A percentile compares a stretch with the other conserved stretches of the same genome.
Evolutionary conservation across 2,329 filamentous ascomycete genomes (phyloP).

Genomic region (Madurella fahalii): DNA sequence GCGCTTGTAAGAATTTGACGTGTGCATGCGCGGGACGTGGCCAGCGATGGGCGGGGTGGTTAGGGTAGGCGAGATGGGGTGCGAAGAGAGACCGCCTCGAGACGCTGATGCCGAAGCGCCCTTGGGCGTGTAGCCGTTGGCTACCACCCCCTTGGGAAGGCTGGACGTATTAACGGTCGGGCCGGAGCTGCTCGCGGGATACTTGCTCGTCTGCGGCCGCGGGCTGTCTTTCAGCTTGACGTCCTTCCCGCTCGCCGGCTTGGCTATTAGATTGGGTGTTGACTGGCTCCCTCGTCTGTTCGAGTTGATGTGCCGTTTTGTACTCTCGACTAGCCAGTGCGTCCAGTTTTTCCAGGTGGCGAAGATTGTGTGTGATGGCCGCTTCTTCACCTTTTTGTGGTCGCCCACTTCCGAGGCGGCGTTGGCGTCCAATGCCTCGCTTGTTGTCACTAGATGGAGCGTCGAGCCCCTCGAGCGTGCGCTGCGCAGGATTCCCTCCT

Average conservation of each 20-base stretch:
- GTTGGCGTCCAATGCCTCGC: slow-evolving; percentile 44
- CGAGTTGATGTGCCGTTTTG: slow-evolving; percentile 46
- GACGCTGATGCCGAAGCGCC: slow-evolving; percentile 20
- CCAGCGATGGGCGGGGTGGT: slow-evolving; percentile 24
- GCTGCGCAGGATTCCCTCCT: slow-evolving; percentile 67
- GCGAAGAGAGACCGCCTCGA: slow-evolving; percentile 16
- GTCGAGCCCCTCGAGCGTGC: slow-evolving; percentile 77
- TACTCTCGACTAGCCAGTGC: slow-evolving; percentile 59
- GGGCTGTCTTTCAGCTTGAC: slow-evolving; percentile 52
- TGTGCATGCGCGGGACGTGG: slow-evolving; percentile 30
- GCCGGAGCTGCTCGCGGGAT: slow-evolving; percentile 40
- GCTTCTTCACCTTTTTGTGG: slow-evolving; percentile 49
- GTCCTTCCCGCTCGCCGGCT: slow-evolving; percentile 40
- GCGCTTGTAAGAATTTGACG: slow-evolving; percentile 55
- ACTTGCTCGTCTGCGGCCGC: slow-evolving; percentile 58
- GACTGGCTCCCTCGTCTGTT: slow-evolving; percentile 53
- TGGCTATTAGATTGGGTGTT: slow-evolving; percentile 54
- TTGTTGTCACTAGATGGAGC: slow-evolving; percentile 74
- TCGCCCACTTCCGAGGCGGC: slow-evolving; percentile 26
- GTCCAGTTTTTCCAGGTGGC: slow-evolving; percentile 62
- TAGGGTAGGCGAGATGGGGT: slow-evolving; percentile 30
- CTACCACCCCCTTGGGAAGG: slow-evolving; percentile 48
- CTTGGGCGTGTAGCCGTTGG: slow-evolving; percentile 46
- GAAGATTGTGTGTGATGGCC: slow-evolving; percentile 55
- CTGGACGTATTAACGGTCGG: slow-evolving; percentile 37